Conservation (phyloP, 2,329 filamentous ascomycete genomes). For the Colletotrichum lini region DNA sequence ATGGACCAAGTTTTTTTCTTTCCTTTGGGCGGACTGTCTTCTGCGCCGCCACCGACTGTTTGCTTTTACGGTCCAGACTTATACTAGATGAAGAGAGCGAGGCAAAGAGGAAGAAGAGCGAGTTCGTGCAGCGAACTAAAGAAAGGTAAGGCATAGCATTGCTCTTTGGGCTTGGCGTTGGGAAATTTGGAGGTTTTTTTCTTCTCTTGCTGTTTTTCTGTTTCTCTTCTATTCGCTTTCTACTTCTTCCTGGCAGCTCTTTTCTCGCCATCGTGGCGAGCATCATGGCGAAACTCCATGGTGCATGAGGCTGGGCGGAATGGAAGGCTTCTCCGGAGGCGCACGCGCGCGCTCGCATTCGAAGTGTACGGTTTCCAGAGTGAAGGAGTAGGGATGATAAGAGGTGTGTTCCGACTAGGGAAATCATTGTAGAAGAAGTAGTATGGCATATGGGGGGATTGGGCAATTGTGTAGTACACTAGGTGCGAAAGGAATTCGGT, state of each 20-base stretch:
- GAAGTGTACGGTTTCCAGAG: background rate
- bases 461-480: conserved; percentile 25
- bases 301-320: too few species aligned
- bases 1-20: conserved; percentile 27
- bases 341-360: too few species aligned
- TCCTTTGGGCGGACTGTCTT: conserved; percentile 18
- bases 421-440: conserved; percentile 2
- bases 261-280: background rate
- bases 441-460: conserved; percentile 11
- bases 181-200: background rate
- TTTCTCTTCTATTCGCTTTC: conserved; percentile 9
- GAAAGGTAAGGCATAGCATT: conserved; percentile 43
- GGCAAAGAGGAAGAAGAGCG: background rate
- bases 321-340: too few species aligned
- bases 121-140: conserved; percentile 21
- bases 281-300: too few species aligned
- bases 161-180: conserved; percentile 36
- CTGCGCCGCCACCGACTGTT: background rate
- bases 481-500: background rate
- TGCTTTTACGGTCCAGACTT: conserved; percentile 28
- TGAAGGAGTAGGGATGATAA: too few species aligned
- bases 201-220: background rate
- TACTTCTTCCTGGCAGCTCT: background rate
- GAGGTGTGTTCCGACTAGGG: background rate
- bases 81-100: conserved; percentile 37